These are phyloP conservation scores for Claviceps monticola DNA, from an alignment of 2,329 filamentous ascomycete species.

Conservation along the genomic window DNA sequence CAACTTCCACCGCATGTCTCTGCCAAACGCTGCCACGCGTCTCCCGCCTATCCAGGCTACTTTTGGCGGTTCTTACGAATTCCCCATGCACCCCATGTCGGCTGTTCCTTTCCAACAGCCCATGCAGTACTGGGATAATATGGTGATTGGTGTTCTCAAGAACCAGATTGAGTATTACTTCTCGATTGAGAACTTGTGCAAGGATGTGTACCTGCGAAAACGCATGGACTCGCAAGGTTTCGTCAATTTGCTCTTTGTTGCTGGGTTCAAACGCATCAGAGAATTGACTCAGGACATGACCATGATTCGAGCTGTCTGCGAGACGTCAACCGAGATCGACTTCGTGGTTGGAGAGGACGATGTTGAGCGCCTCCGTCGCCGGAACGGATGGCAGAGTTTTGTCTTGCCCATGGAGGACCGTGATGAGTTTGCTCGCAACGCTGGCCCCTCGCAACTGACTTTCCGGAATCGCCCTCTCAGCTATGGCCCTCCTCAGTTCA, in stretches of 20 bases:
- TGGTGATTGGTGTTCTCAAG: constrained; percentile 27
- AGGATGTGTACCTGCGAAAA: constrained; percentile 75
- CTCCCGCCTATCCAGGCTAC: constrained; percentile 24
- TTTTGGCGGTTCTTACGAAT: constrained; percentile 23
- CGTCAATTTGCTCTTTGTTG: constrained; percentile 65
- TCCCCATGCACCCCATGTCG: constrained; percentile 25
- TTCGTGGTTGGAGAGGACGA: constrained; percentile 63
- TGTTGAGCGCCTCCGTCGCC: constrained; percentile 61
- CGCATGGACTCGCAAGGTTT: constrained; percentile 96
- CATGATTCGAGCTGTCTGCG: constrained; percentile 60
- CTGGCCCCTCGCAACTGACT: constrained; percentile 39
- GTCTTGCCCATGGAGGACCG: constrained; percentile 59
- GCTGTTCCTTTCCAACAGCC: constrained; percentile 21
- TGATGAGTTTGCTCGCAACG: constrained; percentile 57
- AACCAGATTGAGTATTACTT: constrained; percentile 81
- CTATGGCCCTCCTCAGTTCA: constrained; percentile 17
- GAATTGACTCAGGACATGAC: constrained; percentile 44
- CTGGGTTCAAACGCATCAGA: constrained; percentile 64
- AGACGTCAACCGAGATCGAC: constrained; percentile 59
- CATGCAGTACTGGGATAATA: constrained; percentile 40
- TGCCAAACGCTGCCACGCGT: constrained; percentile 22
- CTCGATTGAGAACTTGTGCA: constrained; percentile 87
- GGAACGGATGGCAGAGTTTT: constrained; percentile 68
- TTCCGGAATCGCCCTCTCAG: constrained; percentile 21
- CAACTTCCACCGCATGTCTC: constrained; percentile 26